Base-by-base conservation (phyloP, 2,329 filamentous ascomycete genomes). In the Arthrobotrys conoides region DNA sequence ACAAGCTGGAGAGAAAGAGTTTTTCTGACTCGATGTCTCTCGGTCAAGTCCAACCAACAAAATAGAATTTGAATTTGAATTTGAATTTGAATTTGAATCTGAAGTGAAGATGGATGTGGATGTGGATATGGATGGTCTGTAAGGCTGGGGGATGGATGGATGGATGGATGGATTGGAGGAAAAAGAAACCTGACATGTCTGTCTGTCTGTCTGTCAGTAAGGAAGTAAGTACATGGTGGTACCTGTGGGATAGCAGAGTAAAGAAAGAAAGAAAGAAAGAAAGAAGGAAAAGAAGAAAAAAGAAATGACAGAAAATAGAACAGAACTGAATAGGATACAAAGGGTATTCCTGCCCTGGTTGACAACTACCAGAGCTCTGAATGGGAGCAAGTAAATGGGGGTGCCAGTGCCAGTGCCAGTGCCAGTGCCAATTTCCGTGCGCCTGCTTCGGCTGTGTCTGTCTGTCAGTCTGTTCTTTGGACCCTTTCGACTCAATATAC, bases 381-480 rank as follows among this genome's bases (percentile, higher is more conserved):
- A 44, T 27, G 24, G n/a, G 18, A 12, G n/a, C 14, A 10, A 57
- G 18, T 5, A 48, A 67, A 12, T 46, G 59, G 38, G 57, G 48
- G 30, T 41, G 24, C 46, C 18, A 8, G 27, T 8, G 14, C n/a
- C 2, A n/a, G n/a, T n/a, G n/a, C n/a, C n/a, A n/a, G n/a, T n/a
- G n/a, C n/a, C n/a, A 30, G 6, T 30, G 18, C 16, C 46, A 67
- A 73, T 76, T 76, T 76, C 55, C 48, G 65, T 53, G 71, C 71
- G 71, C 72, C 72, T 57, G 49, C 44, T 53, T 76, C 72, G 71
- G 71, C 71, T 76, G 71, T 36, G n/a, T n/a, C n/a, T n/a, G n/a
- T n/a, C n/a, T n/a, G n/a, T n/a, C n/a, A n/a, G n/a, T n/a, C n/a
- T n/a, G n/a, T n/a, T n/a, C n/a, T n/a, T n/a, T n/a, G n/a, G n/a